Percentiles rank a stretch among this genome's conserved stretches.
These are phyloP conservation scores for Suhomyces terraborum DNA, from an alignment of 1,139 yeast genomes.

Conservation along the genomic window DNA sequence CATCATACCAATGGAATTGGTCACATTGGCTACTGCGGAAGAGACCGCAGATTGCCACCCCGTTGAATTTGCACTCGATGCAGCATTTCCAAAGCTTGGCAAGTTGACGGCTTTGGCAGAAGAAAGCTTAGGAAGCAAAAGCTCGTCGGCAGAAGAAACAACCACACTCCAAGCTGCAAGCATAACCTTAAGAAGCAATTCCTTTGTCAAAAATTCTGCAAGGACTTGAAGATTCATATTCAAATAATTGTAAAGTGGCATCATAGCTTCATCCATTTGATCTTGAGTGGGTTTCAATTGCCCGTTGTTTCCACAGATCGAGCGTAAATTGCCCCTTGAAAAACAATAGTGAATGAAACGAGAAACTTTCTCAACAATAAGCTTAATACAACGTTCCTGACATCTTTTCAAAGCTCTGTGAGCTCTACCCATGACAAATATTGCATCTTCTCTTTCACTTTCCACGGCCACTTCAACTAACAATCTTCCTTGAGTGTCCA, in stretches of 20 bases:
- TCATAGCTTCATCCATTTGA: conserved; percentile 66
- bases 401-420: conserved; percentile 64
- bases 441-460: conserved; percentile 73
- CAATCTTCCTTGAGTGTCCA: conserved; percentile 70
- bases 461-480: conserved; percentile 71
- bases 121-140: conserved; percentile 71
- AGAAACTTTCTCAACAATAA: conserved; percentile 65
- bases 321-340: conserved; percentile 49
- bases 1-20: conserved; percentile 42
- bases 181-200: conserved; percentile 67
- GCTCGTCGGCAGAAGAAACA: conserved; percentile 61
- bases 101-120: conserved; percentile 50
- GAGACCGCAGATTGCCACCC: conserved; percentile 55
- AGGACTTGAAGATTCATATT: conserved; percentile 68
- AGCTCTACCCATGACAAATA: conserved; percentile 77
- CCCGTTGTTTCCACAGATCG: conserved; percentile 56
- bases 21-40: conserved; percentile 52
- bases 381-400: conserved; percentile 63
- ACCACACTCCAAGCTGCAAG: conserved; percentile 75
- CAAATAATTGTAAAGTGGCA: conserved; percentile 74
- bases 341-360: conserved; percentile 45
- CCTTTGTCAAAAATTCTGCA: conserved; percentile 62
- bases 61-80: conserved; percentile 11
- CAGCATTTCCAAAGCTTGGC: conserved; percentile 17
- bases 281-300: conserved; percentile 48